These are phyloP conservation scores for Psidium guajava DNA, from an alignment of 345 rosid genomes.

Conservation along the genomic window DNA sequence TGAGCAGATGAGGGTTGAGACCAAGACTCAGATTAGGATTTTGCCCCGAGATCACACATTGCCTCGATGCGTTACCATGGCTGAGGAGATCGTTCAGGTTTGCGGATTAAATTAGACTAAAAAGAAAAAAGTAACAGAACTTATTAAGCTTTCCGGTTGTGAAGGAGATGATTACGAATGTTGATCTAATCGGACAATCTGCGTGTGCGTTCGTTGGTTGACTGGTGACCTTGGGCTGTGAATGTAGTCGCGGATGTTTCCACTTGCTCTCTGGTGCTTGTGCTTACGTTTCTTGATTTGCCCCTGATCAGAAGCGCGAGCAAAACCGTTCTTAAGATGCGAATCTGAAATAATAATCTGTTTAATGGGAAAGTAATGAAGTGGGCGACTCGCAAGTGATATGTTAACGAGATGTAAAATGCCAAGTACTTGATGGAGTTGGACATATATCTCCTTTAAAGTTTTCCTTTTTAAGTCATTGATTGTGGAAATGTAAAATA, in stretches of 20 bases:
- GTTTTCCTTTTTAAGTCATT: not conserved
- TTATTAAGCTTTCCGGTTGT: not conserved
- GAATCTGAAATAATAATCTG: not conserved
- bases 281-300: not conserved
- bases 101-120: not conserved
- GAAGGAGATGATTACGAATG: not conserved
- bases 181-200: not conserved
- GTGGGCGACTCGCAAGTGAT: not conserved
- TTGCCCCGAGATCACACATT: constrained; percentile 80
- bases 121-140: not conserved
- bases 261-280: not conserved
- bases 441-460: not conserved
- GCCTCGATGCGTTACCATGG: constrained; percentile 76
- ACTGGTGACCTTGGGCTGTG: not conserved
- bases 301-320: not conserved
- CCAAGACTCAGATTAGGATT: constrained; percentile 98
- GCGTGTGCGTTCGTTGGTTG: not conserved
- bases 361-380: not conserved
- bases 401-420: not conserved
- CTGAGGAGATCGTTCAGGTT: constrained; percentile 98
- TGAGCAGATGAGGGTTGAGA: constrained; percentile 98
- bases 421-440: not conserved
- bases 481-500: not conserved
- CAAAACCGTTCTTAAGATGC: not conserved
- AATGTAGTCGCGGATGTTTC: not conserved